These are phyloP conservation scores for Pleurotus tuber-regium DNA, from an alignment of 768 basidiomycete species.

Conservation along the genomic window DNA sequence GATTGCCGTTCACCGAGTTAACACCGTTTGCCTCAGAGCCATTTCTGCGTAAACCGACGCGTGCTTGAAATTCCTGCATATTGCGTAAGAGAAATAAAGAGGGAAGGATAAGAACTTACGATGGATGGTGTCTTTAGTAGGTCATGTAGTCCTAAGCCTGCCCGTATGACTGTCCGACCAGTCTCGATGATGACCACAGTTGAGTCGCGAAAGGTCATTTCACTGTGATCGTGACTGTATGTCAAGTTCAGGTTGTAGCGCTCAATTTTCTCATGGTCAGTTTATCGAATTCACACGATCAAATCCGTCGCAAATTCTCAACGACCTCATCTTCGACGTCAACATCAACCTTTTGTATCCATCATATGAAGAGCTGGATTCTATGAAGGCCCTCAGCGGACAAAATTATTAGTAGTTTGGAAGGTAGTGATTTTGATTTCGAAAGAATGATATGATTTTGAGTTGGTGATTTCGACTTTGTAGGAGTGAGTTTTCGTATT, in stretches of 20 bases:
- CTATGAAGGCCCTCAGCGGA: too few relatives aligned
- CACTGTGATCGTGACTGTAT: not conserved
- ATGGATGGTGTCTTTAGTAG: slow-evolving; percentile 73
- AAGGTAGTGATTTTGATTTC: too few relatives aligned
- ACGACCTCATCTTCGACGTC: too few relatives aligned
- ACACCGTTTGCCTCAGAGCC: slow-evolving; percentile 26
- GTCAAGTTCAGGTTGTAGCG: not conserved
- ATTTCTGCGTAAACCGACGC: slow-evolving; percentile 70
- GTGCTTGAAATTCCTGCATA: slow-evolving; percentile 70
- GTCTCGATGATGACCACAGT: slow-evolving; percentile 82
- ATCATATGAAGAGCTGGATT: too few relatives aligned
- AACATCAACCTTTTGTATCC: too few relatives aligned
- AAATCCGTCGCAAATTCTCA: too few relatives aligned
- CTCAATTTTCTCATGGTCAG: not conserved
- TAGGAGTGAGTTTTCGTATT: too few relatives aligned
- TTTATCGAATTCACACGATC: not conserved
- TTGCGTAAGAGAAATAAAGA: slow-evolving; percentile 8
- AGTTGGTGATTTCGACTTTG: too few relatives aligned
- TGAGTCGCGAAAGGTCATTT: slow-evolving; percentile 76
- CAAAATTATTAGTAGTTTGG: too few relatives aligned
- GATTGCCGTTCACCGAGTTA: slow-evolving; percentile 20
- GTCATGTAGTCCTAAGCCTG: slow-evolving; percentile 78
- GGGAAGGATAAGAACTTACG: slow-evolving; percentile 42
- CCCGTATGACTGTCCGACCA: slow-evolving; percentile 64
- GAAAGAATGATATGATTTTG: too few relatives aligned